Conservation (phyloP, 1,139 yeast species). For the Ogataea hybrid region DNA sequence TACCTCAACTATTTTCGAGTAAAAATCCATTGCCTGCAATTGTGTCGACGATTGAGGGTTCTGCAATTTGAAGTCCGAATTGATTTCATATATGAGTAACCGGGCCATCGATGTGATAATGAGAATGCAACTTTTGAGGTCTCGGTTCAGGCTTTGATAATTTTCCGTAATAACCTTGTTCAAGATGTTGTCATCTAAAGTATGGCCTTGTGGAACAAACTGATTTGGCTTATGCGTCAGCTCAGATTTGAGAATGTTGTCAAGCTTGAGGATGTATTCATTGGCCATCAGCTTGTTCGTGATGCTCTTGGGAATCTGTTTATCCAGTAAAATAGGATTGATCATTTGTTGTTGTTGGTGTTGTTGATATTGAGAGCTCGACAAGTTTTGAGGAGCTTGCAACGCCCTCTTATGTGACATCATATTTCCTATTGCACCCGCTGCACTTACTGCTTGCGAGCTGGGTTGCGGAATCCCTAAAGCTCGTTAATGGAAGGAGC, state of each 20-base stretch:
- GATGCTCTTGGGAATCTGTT: constrained; percentile 30
- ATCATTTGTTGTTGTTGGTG: constrained; percentile 30
- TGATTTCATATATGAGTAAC: constrained; percentile 34
- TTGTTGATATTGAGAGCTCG: constrained; percentile 22
- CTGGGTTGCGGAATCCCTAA: constrained; percentile 26
- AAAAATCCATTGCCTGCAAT: constrained; percentile 31
- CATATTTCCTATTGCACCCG: constrained; percentile 33
- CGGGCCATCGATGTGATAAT: constrained; percentile 39
- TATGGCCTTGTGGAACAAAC: constrained; percentile 24
- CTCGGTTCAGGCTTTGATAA: constrained; percentile 36
- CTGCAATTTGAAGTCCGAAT: constrained; percentile 28
- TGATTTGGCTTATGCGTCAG: constrained; percentile 30
- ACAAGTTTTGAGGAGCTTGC: constrained; percentile 21
- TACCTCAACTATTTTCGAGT: constrained; percentile 47
- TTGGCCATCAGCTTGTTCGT: constrained; percentile 29
- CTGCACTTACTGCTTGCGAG: constrained; percentile 33
- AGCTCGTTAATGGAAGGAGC: constrained; percentile 27
- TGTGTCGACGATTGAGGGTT: constrained; percentile 31
- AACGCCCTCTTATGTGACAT: constrained; percentile 29
- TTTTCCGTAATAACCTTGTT: constrained; percentile 42
- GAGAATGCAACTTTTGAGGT: constrained; percentile 35
- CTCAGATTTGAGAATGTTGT: constrained; percentile 38
- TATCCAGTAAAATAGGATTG: constrained; percentile 32
- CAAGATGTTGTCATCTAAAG: constrained; percentile 37
- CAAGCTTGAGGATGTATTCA: constrained; percentile 39